Conservation (phyloP, 1,284 basidiomycete species). For the Gymnopus androsaceus region DNA sequence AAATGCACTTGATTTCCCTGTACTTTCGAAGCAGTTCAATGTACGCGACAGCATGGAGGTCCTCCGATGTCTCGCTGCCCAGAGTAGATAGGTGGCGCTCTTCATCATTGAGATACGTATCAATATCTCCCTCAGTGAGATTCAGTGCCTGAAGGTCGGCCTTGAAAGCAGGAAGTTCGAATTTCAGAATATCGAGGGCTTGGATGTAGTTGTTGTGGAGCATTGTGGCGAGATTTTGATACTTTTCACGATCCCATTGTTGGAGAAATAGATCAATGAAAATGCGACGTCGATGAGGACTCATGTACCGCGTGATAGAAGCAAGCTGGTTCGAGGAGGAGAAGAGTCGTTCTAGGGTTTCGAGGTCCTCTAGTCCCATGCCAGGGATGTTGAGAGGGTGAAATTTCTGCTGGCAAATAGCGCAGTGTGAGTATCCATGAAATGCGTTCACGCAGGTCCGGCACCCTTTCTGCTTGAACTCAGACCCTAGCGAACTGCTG, state of each 20-base stretch:
- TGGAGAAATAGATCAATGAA: constrained; percentile 25
- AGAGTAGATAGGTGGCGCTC: constrained; percentile 22
- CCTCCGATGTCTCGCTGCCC: constrained; percentile 23
- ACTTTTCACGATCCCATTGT: too few species aligned
- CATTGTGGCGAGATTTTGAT: constrained; percentile 16
- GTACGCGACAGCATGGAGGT: constrained; percentile 25
- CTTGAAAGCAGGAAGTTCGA: neutral
- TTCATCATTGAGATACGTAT: constrained; percentile 22
- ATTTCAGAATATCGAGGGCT: neutral
- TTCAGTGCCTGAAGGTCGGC: neutral
- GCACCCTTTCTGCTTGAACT: constrained; percentile 27
- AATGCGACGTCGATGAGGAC: constrained; percentile 28
- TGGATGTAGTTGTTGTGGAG: neutral
- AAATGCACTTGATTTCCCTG: constrained; percentile 19
- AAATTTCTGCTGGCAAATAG: constrained; percentile 31
- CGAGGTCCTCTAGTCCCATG: constrained; percentile 38
- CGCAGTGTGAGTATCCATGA: constrained; percentile 33
- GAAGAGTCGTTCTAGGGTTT: constrained; percentile 34
- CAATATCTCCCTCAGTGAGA: constrained; percentile 14
- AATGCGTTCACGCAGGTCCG: constrained; percentile 5
- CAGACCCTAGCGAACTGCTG: constrained; percentile 28
- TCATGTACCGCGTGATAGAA: constrained; percentile 23
- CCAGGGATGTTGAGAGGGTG: constrained; percentile 33
- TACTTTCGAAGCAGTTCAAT: constrained; percentile 23
- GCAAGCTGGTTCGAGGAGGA: constrained; percentile 32